A percentile compares a stretch with the other conserved stretches of the same genome.
phyloP scores from a whole-genome alignment of 2,329 filamentous ascomycete genomes.

The Colletotrichum sp. region DNA sequence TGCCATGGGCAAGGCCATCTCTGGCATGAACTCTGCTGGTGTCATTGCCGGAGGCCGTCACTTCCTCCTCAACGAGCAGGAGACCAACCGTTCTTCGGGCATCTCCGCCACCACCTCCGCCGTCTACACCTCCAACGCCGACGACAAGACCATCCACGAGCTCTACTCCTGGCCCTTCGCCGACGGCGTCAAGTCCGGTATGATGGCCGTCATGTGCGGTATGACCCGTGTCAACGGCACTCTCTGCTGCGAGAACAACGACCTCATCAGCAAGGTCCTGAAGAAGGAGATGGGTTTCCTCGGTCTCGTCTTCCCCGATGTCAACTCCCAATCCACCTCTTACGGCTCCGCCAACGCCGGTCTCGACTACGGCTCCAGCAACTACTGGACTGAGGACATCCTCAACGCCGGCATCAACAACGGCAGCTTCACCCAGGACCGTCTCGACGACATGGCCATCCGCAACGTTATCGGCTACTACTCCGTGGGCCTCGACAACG shows the following conservation, averaged over 20 bases:
- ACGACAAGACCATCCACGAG: conserved; percentile 33
- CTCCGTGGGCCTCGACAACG: conserved; percentile 57
- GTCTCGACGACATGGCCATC: conserved; percentile 62
- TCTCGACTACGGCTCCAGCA: conserved; percentile 60
- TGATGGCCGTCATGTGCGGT: conserved; percentile 62
- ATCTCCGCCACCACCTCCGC: conserved; percentile 59
- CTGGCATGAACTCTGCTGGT: conserved; percentile 61
- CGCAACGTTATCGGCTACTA: conserved; percentile 62
- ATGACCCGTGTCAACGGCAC: conserved; percentile 59
- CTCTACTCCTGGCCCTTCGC: conserved; percentile 43
- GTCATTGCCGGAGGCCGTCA: conserved; percentile 64
- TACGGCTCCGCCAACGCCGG: conserved; percentile 53
- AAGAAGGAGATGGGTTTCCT: conserved; percentile 6
- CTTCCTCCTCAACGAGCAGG: conserved; percentile 66
- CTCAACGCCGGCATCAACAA: conserved; percentile 57
- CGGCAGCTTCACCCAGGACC: conserved; percentile 59
- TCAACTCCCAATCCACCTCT: conserved; percentile 58
- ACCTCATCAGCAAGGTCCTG: not conserved
- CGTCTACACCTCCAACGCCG: conserved; percentile 53
- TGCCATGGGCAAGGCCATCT: conserved; percentile 56
- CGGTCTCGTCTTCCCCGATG: conserved; percentile 24
- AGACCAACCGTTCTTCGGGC: conserved; percentile 58
- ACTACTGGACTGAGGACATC: conserved; percentile 49
- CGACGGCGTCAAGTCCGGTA: conserved; percentile 54
- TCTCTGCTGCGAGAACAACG: not conserved